A percentile compares a stretch with the other conserved stretches of the same genome.
Evolutionary conservation across 2,329 filamentous ascomycete species (phyloP).

Genomic region (Epicoccum nigrum): DNA sequence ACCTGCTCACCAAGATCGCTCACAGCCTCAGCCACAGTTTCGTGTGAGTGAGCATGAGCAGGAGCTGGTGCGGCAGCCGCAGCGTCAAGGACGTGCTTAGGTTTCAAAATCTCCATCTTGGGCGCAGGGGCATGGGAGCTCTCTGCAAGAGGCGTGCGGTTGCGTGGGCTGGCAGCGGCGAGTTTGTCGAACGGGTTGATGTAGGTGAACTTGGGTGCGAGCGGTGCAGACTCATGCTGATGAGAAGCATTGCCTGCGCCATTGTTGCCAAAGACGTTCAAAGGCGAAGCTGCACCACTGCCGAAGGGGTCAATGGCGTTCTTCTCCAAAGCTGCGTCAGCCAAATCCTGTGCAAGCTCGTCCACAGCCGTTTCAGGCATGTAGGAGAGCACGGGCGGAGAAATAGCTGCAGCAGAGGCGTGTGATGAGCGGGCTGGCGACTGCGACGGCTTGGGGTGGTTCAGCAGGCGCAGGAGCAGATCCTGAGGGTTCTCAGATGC

Average conservation of each 20-base stretch:
- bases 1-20: slow-evolving; percentile 67
- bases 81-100: slow-evolving; percentile 49
- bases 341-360: slow-evolving; percentile 53
- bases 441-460: slow-evolving; percentile 65
- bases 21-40: slow-evolving; percentile 75
- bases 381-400: slow-evolving; percentile 39
- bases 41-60: slow-evolving; percentile 46
- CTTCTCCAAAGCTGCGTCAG: slow-evolving; percentile 51
- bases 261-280: slow-evolving; percentile 49
- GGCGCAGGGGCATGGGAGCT: slow-evolving; percentile 27
- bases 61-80: slow-evolving; percentile 20
- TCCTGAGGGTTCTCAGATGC: slow-evolving; percentile 73
- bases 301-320: slow-evolving; percentile 34
- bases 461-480: slow-evolving; percentile 84
- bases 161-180: slow-evolving; percentile 68
- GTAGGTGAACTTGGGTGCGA: slow-evolving; percentile 67
- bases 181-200: slow-evolving; percentile 75
- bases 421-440: slow-evolving; percentile 35
- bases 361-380: slow-evolving; percentile 52
- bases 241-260: slow-evolving; percentile 48
- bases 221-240: slow-evolving; percentile 35
- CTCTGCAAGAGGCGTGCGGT: slow-evolving; percentile 46
- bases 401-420: slow-evolving; percentile 36
- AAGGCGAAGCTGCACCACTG: slow-evolving; percentile 35
- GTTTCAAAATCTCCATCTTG: slow-evolving; percentile 55